These are phyloP conservation scores for Phytophthora constricta DNA, from an alignment of 352 stramenopile genomes.

Conservation along the genomic window DNA sequence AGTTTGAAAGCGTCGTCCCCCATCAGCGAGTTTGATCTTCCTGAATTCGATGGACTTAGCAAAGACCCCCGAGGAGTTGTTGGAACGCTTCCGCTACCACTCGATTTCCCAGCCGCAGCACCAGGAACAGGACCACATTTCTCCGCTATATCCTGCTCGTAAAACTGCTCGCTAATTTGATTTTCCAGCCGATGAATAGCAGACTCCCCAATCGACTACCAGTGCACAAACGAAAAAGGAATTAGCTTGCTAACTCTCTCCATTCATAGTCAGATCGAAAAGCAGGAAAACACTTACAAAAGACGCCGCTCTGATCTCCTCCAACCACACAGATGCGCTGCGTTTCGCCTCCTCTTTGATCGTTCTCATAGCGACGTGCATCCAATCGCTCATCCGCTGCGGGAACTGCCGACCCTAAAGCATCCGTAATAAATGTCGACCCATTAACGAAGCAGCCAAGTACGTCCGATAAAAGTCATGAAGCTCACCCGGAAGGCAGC, in stretches of 20 bases:
- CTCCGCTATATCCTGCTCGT: slow-evolving; percentile 78
- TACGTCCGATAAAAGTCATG: no score
- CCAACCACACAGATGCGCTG: slow-evolving; percentile 67
- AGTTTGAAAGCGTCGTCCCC: slow-evolving; percentile 52
- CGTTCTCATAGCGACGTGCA: slow-evolving; percentile 69
- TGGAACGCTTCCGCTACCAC: slow-evolving; percentile 24
- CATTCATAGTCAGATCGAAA: neutral
- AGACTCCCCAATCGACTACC: slow-evolving; percentile 63
- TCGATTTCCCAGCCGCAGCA: slow-evolving; percentile 16
- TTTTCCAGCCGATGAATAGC: slow-evolving; percentile 79
- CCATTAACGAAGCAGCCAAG: neutral
- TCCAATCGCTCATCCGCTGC: slow-evolving; percentile 83
- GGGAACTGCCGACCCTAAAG: slow-evolving; percentile 79
- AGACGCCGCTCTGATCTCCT: slow-evolving; percentile 70
- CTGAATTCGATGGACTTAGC: slow-evolving; percentile 22
- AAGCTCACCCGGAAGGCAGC: slow-evolving; percentile 68
- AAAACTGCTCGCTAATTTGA: slow-evolving; percentile 77
- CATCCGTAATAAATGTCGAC: neutral
- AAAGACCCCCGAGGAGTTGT: slow-evolving; percentile 30
- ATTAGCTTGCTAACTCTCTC: neutral
- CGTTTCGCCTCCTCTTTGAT: slow-evolving; percentile 81
- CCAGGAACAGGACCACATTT: slow-evolving; percentile 53
- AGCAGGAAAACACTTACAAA: slow-evolving; percentile 38
- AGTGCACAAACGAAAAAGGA: neutral
- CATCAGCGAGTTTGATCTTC: slow-evolving; percentile 21